Conservation (phyloP, 2,329 filamentous ascomycete genomes). For the Cryphonectria japonica region DNA sequence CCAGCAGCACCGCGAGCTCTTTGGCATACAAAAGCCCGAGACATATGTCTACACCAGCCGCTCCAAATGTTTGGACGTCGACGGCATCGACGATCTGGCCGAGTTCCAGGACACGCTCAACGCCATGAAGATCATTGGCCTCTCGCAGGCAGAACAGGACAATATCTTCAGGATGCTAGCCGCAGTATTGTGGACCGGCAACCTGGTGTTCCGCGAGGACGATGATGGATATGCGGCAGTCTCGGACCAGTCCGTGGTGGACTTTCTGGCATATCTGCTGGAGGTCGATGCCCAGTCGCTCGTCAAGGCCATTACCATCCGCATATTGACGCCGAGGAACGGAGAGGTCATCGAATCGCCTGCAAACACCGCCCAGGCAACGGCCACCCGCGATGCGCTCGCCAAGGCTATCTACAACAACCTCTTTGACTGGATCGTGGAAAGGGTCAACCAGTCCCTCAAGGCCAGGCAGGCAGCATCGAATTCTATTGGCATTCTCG, state of each 20-base stretch:
- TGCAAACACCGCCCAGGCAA: constrained; percentile 84
- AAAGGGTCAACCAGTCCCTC: constrained; percentile 85
- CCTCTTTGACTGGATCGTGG: constrained; percentile 97
- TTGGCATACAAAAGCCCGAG: constrained; percentile 87
- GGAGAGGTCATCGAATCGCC: constrained; percentile 74
- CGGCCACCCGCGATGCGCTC: constrained; percentile 84
- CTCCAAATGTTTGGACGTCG: constrained; percentile 93
- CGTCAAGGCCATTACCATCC: constrained; percentile 84
- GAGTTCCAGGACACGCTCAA: constrained; percentile 90
- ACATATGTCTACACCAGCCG: constrained; percentile 92
- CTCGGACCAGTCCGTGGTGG: constrained; percentile 85
- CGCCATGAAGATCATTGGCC: constrained; percentile 92
- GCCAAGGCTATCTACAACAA: constrained; percentile 97
- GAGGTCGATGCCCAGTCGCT: constrained; percentile 83
- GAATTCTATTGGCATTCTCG: constrained; percentile 93
- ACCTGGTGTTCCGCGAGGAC: constrained; percentile 88
- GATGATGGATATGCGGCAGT: constrained; percentile 88
- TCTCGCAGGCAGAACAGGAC: constrained; percentile 87
- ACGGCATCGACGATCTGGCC: constrained; percentile 87
- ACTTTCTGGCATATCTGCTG: constrained; percentile 91
- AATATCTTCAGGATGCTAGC: constrained; percentile 96
- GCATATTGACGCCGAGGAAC: constrained; percentile 73
- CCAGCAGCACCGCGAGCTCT: constrained; percentile 82
- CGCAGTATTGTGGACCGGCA: constrained; percentile 91
- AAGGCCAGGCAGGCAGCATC: constrained; percentile 74